These are phyloP conservation scores for Poa annua DNA, from an alignment of 176 grass and related monocot genomes.

Conservation along the genomic window DNA sequence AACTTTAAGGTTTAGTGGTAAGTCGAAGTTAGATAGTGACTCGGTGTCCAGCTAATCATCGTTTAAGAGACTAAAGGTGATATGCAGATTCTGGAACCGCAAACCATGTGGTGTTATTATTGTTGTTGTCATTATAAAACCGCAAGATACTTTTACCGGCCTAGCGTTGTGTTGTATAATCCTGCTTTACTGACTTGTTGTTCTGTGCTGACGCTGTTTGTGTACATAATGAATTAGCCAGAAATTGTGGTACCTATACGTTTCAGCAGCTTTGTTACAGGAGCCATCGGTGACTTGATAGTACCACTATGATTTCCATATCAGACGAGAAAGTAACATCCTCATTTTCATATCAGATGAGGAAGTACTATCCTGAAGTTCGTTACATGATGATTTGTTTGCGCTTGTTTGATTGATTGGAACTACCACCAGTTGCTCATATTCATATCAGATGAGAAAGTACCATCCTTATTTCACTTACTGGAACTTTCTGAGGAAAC, in stretches of 20 bases:
- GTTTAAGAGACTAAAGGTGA: conserved; percentile 38
- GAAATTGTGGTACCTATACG: conserved; percentile 22
- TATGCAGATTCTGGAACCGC: conserved; percentile 38
- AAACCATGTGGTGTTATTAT: conserved; percentile 10
- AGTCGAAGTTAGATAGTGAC: conserved; percentile 50
- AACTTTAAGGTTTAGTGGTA: conserved; percentile 41
- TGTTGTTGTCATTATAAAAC: not conserved
- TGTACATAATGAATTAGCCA: conserved; percentile 55
- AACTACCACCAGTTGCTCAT: not conserved
- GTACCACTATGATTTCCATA: not conserved
- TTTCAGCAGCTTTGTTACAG: not conserved
- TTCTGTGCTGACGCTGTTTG: conserved; percentile 38
- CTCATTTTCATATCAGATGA: not conserved
- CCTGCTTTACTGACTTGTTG: conserved; percentile 34
- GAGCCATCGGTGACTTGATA: not conserved
- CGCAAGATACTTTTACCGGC: conserved; percentile 16
- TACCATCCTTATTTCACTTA: too few relatives aligned
- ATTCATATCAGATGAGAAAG: too few relatives aligned
- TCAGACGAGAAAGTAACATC: not conserved
- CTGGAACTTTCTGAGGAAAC: not conserved
- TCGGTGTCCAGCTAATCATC: conserved; percentile 42
- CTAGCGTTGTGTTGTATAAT: conserved; percentile 37
- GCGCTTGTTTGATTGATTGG: not conserved
- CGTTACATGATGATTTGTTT: not conserved
- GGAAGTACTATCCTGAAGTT: not conserved